Percentiles rank a stretch among this genome's conserved stretches.
Conservation (phyloP, 2,329 filamentous ascomycete species). For the Beauveria sp. region DNA sequence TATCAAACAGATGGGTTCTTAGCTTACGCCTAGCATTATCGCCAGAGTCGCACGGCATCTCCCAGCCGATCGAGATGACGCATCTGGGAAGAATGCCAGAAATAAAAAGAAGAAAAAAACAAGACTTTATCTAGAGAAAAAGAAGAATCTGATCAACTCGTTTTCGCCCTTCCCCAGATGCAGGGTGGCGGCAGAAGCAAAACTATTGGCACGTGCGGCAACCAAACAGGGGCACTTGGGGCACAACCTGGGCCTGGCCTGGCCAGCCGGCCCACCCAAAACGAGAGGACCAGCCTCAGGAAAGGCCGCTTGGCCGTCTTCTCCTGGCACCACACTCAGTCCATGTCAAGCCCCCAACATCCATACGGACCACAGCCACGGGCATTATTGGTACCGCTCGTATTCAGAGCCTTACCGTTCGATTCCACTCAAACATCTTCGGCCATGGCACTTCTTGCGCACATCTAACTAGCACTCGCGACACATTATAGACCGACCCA, state of each 20-base stretch:
- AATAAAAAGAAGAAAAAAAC: background rate
- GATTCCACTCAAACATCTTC: background rate
- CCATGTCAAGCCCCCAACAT: background rate
- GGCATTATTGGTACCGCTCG: background rate
- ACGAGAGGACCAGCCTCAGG: background rate
- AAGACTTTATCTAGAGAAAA: background rate
- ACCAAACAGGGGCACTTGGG: background rate
- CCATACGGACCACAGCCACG: background rate
- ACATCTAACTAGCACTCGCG: background rate
- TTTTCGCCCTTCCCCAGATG: background rate
- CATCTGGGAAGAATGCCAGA: too few species aligned
- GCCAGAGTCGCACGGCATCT: too few species aligned
- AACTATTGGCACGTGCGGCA: conserved; percentile 6
- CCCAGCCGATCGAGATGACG: too few species aligned
- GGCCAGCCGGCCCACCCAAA: conserved; percentile 1
- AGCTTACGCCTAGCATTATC: too few species aligned
- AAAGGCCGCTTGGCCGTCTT: background rate
- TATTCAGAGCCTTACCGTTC: conserved; percentile 4
- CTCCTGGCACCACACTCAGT: background rate
- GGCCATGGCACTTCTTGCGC: background rate
- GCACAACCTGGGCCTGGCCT: background rate
- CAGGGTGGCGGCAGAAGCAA: conserved; percentile 9
- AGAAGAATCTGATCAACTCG: too few species aligned
- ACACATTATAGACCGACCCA: background rate
- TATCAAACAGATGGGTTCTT: too few species aligned